Evolutionary conservation across 1,139 yeast genomes (phyloP), one percentile per base, ranked within the genome.

Genomic region (Lodderomyces parapsilosis): DNA sequence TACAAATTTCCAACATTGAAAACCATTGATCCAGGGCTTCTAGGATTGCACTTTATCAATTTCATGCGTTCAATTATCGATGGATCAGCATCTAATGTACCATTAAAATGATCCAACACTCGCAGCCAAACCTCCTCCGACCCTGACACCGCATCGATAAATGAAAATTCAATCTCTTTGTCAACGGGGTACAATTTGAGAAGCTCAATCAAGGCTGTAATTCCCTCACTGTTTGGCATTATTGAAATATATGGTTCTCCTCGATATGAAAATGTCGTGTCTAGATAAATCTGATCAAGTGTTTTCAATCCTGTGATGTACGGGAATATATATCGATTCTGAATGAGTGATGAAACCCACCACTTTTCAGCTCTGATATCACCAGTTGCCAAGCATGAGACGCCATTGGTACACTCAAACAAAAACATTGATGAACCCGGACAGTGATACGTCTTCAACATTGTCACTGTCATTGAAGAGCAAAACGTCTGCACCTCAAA

Each of bases 351-450:
- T 9, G 67, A 60, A 1, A 71, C 57, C 76, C 81, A 80, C 80
- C 82, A 77, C 0, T 52, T 39, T 51, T 81, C 87, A 1, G 83
- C 83, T 28, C 86, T 62, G 8, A 80, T 47, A 52, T 82, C 87
- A 2, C 87, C 88, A 0, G 86, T 81, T 15, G 71, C 62, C 4
- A 81, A 58, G 1, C 80, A 73, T 0, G 76, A 57, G 11, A 51
- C 56, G 4, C 42, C 40, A 1, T 39, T 36, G 0, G 44, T 37
- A 2, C 63, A 56, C 49, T 80, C 79, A 1, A 82, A 49, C 32
- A 81, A 63, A 46, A 78, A 74, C 83, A 81, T 78, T 4, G 69
- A 65, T 2, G 85, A 69, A 2, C 87, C 88, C 4, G 85, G 82
- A 51, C 87, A 82, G 11, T 82, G 88, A 51, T 81, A 74, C 0